Evolutionary conservation across 768 basidiomycete species (phyloP).

Genomic region (Terana coerulea): DNA sequence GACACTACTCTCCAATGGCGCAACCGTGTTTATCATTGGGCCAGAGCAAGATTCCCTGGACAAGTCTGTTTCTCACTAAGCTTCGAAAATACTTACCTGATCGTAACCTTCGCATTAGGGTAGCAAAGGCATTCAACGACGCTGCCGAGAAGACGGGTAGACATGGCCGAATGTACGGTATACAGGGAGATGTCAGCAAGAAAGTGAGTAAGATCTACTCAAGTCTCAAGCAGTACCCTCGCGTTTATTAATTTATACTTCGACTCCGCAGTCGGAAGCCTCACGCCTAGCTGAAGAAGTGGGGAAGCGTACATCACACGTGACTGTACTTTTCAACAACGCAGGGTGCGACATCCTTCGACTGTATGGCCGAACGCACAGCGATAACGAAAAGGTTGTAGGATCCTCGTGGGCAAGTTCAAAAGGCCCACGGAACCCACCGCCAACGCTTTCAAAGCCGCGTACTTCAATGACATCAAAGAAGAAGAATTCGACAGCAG

Average conservation of each 20-base stretch:
- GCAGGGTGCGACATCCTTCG: slow-evolving; percentile 29
- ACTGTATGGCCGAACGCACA: not conserved
- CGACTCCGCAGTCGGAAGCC: slow-evolving; percentile 40
- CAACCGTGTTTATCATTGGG: slow-evolving; percentile 46
- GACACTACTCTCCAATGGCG: slow-evolving; percentile 44
- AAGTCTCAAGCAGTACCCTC: too few relatives aligned
- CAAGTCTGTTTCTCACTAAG: slow-evolving; percentile 21
- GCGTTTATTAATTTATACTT: too few relatives aligned
- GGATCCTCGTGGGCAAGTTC: slow-evolving; percentile 27
- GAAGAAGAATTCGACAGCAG: slow-evolving; percentile 35
- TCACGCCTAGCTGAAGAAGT: slow-evolving; percentile 38
- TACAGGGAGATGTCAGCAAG: slow-evolving; percentile 38
- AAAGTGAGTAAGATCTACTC: slow-evolving; percentile 29
- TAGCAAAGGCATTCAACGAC: slow-evolving; percentile 34
- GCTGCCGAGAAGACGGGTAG: slow-evolving; percentile 25
- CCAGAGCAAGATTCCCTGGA: slow-evolving; percentile 39
- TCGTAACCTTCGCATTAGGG: slow-evolving; percentile 18
- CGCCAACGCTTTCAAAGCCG: slow-evolving; percentile 35
- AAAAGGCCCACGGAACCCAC: slow-evolving; percentile 25
- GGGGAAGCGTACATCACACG: slow-evolving; percentile 32
- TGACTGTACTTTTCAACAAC: slow-evolving; percentile 49
- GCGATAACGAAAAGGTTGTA: not conserved
- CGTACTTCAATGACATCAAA: slow-evolving; percentile 36
- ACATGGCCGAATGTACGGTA: slow-evolving; percentile 35
- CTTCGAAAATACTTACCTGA: not conserved